A percentile compares a stretch with the other conserved stretches of the same genome.
Conservation (phyloP, 208 protist genomes). For the Wallacemonas sp. region DNA sequence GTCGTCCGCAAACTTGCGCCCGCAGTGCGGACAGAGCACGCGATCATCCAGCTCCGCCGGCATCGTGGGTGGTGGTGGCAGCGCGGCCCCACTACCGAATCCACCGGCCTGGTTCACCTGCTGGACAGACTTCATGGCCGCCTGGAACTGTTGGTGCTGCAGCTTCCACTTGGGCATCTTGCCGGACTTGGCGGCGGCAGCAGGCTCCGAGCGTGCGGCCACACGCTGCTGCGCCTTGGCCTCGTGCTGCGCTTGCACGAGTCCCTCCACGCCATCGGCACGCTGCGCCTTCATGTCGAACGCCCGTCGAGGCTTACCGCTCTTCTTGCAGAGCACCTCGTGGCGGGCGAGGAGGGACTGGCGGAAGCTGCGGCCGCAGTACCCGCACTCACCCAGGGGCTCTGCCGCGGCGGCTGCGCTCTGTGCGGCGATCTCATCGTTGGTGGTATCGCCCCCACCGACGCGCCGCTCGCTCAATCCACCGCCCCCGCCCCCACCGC, state of each 20-base stretch:
- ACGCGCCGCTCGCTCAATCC: constrained; percentile 2
- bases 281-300: constrained; percentile 80
- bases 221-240: constrained; percentile 1
- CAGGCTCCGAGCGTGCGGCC: neutral
- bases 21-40: constrained; percentile 89
- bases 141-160: constrained; percentile 90
- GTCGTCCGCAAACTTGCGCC: constrained; percentile 82
- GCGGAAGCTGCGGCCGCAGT: constrained; percentile 78
- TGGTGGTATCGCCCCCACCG: constrained; percentile 13
- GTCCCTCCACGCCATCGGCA: constrained; percentile 74
- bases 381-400: constrained; percentile 52
- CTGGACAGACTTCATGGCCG: constrained; percentile 78
- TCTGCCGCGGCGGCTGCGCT: constrained; percentile 47
- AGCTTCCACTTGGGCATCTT: constrained; percentile 92
- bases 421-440: constrained; percentile 36
- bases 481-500: neutral
- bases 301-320: constrained; percentile 53
- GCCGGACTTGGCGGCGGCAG: constrained; percentile 12
- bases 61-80: constrained; percentile 38
- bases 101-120: constrained; percentile 35
- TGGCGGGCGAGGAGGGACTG: constrained; percentile 62
- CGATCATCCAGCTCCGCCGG: constrained; percentile 71
- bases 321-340: constrained; percentile 65
- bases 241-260: constrained; percentile 43
- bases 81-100: constrained; percentile 13